Percentiles rank a stretch among this genome's conserved stretches.
Evolutionary conservation across 331 rosid genomes (phyloP).

Genomic region (Saraca asoca): DNA sequence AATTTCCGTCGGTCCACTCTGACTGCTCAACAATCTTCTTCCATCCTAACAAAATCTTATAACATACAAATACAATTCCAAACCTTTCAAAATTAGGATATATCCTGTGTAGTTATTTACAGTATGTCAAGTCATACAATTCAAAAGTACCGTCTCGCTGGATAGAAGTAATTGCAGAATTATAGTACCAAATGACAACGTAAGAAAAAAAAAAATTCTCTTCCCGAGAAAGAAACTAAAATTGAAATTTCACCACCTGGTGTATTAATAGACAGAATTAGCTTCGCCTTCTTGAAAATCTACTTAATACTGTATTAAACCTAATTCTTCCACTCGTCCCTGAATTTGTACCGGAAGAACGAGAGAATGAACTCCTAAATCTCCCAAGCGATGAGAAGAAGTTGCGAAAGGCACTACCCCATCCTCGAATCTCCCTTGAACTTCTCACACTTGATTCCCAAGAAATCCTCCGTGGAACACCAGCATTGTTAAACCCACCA

Average conservation of each 20-base stretch:
- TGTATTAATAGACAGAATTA: constrained; percentile 38
- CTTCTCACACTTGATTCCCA: constrained; percentile 53
- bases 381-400: constrained; percentile 55
- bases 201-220: not conserved
- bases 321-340: constrained; percentile 35
- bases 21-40: constrained; percentile 25
- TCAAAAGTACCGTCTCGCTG: constrained; percentile 25
- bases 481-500: constrained; percentile 56
- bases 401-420: constrained; percentile 43
- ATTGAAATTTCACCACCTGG: constrained; percentile 35
- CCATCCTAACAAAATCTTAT: constrained; percentile 18
- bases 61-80: constrained; percentile 27
- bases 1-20: constrained; percentile 15
- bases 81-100: constrained; percentile 34
- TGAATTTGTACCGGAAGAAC: constrained; percentile 37
- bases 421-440: constrained; percentile 55
- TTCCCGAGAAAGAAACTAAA: not conserved
- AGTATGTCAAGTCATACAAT: constrained; percentile 41
- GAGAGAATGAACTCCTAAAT: constrained; percentile 47
- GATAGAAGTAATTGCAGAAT: constrained; percentile 25
- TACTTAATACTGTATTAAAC: constrained; percentile 41
- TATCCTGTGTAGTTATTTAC: constrained; percentile 52
- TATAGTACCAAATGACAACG: constrained; percentile 24
- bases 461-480: constrained; percentile 59
- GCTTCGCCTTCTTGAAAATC: constrained; percentile 45